Conservation (phyloP, 495 filamentous ascomycete species). For the Annulohypoxylon maeteangense region DNA sequence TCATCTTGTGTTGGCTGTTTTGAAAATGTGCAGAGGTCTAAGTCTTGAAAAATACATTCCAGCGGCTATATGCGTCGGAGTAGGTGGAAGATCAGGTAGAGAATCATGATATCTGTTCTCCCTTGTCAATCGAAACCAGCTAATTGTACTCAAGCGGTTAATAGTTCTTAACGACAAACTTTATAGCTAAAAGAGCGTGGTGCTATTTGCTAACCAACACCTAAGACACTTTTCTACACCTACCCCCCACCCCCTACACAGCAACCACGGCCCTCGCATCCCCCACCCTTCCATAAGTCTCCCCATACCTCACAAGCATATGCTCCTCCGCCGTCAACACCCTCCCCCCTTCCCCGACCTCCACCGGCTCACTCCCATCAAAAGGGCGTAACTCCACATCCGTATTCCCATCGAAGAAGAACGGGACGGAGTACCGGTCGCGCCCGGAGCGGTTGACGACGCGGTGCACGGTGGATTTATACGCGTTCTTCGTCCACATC, state of each 20-base stretch:
- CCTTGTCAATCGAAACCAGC: neutral
- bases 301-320: conserved; percentile 37
- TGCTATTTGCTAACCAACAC: neutral
- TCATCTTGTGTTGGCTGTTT: neutral
- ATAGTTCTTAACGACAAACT: no score
- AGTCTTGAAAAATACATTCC: neutral
- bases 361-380: conserved; percentile 40
- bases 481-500: conserved; percentile 59
- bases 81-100: neutral
- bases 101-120: neutral
- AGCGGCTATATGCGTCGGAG: neutral
- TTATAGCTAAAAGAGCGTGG: neutral
- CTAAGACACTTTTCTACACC: neutral
- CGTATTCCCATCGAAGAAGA: conserved; percentile 59
- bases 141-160: neutral
- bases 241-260: neutral
- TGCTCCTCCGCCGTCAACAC: conserved; percentile 50
- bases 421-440: conserved; percentile 61
- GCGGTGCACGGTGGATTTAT: conserved; percentile 62
- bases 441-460: conserved; percentile 59
- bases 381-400: conserved; percentile 49
- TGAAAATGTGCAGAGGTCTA: neutral
- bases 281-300: conserved; percentile 31
- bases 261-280: conserved; percentile 6
- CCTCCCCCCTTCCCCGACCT: conserved; percentile 14